Evolutionary conservation across 768 basidiomycete species (phyloP).

Genomic region (Panaeolus cyanescens): DNA sequence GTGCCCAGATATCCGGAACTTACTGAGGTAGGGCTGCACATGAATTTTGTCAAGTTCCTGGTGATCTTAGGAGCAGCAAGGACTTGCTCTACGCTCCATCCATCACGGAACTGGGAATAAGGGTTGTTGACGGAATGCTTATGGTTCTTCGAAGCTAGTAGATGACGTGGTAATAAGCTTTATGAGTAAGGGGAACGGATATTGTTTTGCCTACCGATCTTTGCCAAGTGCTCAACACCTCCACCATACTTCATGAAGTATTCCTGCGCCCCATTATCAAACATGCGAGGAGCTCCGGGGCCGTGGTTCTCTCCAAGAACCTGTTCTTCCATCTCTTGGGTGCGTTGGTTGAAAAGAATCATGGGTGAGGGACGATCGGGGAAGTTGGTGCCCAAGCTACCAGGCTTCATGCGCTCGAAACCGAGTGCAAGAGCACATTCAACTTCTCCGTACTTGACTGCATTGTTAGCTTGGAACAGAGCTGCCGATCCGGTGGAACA

Average conservation of each 20-base stretch:
- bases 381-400: slow-evolving; percentile 69
- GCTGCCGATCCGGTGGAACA: slow-evolving; percentile 84
- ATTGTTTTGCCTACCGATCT: slow-evolving; percentile 58
- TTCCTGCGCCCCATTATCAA: slow-evolving; percentile 74
- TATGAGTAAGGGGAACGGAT: background rate
- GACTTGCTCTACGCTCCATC: slow-evolving; percentile 75
- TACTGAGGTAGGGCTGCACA: slow-evolving; percentile 87
- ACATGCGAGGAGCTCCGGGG: slow-evolving; percentile 72
- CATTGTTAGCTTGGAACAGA: slow-evolving; percentile 70
- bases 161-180: background rate
- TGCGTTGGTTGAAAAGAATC: slow-evolving; percentile 42
- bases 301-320: slow-evolving; percentile 65
- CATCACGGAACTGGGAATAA: slow-evolving; percentile 83
- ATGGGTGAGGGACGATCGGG: slow-evolving; percentile 56
- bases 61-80: slow-evolving; percentile 67
- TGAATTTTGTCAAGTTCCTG: slow-evolving; percentile 76
- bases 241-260: slow-evolving; percentile 79
- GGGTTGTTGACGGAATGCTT: slow-evolving; percentile 81
- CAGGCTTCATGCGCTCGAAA: slow-evolving; percentile 83
- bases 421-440: slow-evolving; percentile 83
- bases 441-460: slow-evolving; percentile 67
- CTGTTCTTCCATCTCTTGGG: slow-evolving; percentile 47
- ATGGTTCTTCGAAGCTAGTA: slow-evolving; percentile 79
- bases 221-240: slow-evolving; percentile 64
- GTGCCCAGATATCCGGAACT: slow-evolving; percentile 14